Evolutionary conservation across 495 filamentous ascomycete genomes (phyloP), one percentile per base, ranked within the genome.

Genomic region (Emericellopsis terricola): DNA sequence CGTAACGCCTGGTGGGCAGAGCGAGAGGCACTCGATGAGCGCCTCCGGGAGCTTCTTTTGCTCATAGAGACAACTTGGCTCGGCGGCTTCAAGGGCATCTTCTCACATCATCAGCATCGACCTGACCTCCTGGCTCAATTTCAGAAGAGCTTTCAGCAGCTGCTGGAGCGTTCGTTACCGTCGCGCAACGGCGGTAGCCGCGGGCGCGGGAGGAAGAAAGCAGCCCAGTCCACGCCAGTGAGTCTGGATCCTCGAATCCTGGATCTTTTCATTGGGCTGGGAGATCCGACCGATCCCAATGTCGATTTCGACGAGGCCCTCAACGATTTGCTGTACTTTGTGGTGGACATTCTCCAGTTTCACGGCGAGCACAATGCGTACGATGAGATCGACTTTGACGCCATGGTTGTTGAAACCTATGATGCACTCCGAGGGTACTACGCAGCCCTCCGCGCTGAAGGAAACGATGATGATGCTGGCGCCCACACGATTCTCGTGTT

Each of bases 361-460:
- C 81, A 91, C 41, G 89, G 89, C 2, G 89, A 97, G 54, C 69
- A 75, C 19, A 96, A 96, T 51, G 89, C 91, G 2, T 94, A 94
- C 57, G 91, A 96, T 48, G 89, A 97, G 57, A 78, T 97, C 44
- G 86, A 97, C 49, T 87, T 94, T 42, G 89, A 97, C 46, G 67
- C 72, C 33, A 84, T 94, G 64, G 71, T 79, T 11, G 62, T 94
- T 13, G 83, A 89, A 26, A 81, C 79, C 1, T 64, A 76, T 5
- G 83, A 91, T 49, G 81, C 83, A 4, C 55, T 96, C 13, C 65
- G 74, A 17, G 60, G 68, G 1, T 94, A 96, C 45, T 76, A 97
- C 44, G 64, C 71, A 16, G 63, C 63, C 16, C 56, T 53, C 5
- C 56, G 53, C 10, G 48, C 47, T 15, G 38, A 37, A 16, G 47